These are phyloP conservation scores for Saccharomyces hybrid DNA, from an alignment of 1,139 yeast genomes.

Conservation along the genomic window DNA sequence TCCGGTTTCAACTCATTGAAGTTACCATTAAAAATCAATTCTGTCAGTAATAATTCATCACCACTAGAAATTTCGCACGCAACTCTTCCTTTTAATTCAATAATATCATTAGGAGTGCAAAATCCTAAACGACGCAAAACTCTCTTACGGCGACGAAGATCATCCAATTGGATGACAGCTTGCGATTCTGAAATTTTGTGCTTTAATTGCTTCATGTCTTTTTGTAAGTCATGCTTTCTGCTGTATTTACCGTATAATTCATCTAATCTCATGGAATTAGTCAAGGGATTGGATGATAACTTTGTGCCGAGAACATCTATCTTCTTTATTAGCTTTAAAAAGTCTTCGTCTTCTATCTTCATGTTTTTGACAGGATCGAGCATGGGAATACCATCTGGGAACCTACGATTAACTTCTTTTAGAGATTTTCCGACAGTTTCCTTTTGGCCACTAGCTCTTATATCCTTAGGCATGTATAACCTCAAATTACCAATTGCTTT, in stretches of 20 bases:
- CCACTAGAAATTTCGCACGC: constrained; percentile 97
- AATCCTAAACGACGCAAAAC: constrained; percentile 83
- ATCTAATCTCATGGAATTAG: constrained; percentile 54
- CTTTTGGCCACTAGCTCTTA: constrained; percentile 62
- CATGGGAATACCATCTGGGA: constrained; percentile 82
- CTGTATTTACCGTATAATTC: constrained; percentile 60
- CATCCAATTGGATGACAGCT: constrained; percentile 89
- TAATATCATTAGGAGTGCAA: constrained; percentile 72
- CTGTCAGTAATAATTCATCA: constrained; percentile 82
- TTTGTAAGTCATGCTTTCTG: constrained; percentile 53
- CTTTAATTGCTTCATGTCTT: constrained; percentile 53
- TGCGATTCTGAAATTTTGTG: constrained; percentile 74
- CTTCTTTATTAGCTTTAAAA: constrained; percentile 61
- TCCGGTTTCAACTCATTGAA: constrained; percentile 82
- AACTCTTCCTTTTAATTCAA: constrained; percentile 89
- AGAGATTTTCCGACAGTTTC: constrained; percentile 70
- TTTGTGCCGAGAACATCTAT: constrained; percentile 76
- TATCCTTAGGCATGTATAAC: constrained; percentile 72
- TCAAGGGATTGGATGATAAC: constrained; percentile 60
- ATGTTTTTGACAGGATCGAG: constrained; percentile 87
- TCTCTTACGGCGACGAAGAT: constrained; percentile 83
- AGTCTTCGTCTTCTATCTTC: constrained; percentile 81
- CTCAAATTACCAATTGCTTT: constrained; percentile 71
- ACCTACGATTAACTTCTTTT: constrained; percentile 69
- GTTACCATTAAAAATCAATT: constrained; percentile 88